A percentile compares a stretch with the other conserved stretches of the same genome.
Evolutionary conservation across 345 rosid genomes (phyloP).

Genomic region (Salix suchowensis): DNA sequence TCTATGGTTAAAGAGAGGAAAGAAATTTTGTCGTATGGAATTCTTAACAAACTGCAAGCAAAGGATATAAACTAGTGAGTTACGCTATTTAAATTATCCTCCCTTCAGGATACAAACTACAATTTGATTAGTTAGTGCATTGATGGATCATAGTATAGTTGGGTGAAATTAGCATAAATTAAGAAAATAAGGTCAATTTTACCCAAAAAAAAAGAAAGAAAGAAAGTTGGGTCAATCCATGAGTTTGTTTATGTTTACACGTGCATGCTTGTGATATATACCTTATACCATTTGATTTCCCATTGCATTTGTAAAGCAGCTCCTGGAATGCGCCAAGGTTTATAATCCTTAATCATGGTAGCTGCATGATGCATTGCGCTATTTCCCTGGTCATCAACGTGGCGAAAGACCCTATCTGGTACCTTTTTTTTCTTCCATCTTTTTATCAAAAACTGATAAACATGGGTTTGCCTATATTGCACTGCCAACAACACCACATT

Average conservation of each 20-base stretch:
- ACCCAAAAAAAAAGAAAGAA: too few species aligned
- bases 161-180: too few species aligned
- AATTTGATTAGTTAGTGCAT: too few species aligned
- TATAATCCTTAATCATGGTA: slow-evolving; percentile 34
- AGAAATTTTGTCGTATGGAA: slow-evolving; percentile 36
- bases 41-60: slow-evolving; percentile 38
- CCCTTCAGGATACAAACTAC: too few species aligned
- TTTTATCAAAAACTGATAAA: slow-evolving; percentile 24
- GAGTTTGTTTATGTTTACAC: too few species aligned
- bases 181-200: too few species aligned
- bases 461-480: slow-evolving; percentile 46
- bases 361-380: slow-evolving; percentile 50
- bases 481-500: slow-evolving; percentile 41
- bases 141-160: too few species aligned
- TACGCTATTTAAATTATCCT: too few species aligned
- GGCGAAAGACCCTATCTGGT: slow-evolving; percentile 30
- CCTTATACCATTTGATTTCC: slow-evolving; percentile 65
- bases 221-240: too few species aligned
- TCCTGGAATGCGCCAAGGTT: slow-evolving; percentile 53
- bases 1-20: slow-evolving; percentile 24
- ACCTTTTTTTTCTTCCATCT: neutral
- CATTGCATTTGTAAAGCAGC: slow-evolving; percentile 61
- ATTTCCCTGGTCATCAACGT: slow-evolving; percentile 38
- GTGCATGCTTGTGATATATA: slow-evolving; percentile 1
- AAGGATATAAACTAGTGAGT: too few species aligned